Evolutionary conservation across 495 filamentous ascomycete species (phyloP).

Genomic region (Cercophora newfieldiana): DNA sequence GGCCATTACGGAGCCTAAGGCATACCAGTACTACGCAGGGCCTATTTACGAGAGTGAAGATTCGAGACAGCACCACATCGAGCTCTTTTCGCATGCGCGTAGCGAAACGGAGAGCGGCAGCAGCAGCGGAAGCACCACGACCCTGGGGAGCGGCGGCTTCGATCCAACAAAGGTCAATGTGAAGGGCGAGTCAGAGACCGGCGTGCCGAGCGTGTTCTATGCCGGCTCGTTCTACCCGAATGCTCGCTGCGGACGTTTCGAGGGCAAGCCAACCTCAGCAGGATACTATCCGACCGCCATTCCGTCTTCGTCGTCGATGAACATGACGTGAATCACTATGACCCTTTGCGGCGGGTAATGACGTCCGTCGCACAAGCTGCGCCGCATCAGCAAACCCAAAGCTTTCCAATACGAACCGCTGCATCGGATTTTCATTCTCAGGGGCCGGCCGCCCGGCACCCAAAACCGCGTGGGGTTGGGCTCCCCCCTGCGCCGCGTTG

Average conservation of each 20-base stretch:
- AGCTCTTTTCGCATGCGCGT: constrained; percentile 43
- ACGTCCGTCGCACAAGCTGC: background rate
- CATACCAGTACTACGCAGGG: constrained; percentile 49
- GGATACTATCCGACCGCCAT: constrained; percentile 49
- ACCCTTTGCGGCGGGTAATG: background rate
- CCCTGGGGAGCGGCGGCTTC: constrained; percentile 24
- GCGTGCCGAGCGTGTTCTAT: constrained; percentile 46
- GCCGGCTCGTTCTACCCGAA: constrained; percentile 38
- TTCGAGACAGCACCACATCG: constrained; percentile 41
- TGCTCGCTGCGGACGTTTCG: constrained; percentile 44
- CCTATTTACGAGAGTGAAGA: constrained; percentile 46
- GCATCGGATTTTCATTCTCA: background rate
- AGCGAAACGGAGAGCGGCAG: constrained; percentile 37
- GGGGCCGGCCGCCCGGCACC: background rate
- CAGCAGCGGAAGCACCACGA: constrained; percentile 18
- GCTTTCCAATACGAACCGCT: background rate
- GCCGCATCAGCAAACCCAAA: background rate
- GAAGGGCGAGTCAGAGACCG: constrained; percentile 44
- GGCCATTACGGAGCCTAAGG: constrained; percentile 44
- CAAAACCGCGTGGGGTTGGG: background rate
- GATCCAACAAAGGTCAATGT: constrained; percentile 46
- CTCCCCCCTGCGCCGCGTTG: background rate
- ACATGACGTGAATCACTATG: constrained; percentile 28
- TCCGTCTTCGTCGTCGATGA: constrained; percentile 32
- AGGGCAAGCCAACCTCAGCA: constrained; percentile 44